phyloP scores from a whole-genome alignment of 2,329 filamentous ascomycete species.

The Thelonectria discophora region DNA sequence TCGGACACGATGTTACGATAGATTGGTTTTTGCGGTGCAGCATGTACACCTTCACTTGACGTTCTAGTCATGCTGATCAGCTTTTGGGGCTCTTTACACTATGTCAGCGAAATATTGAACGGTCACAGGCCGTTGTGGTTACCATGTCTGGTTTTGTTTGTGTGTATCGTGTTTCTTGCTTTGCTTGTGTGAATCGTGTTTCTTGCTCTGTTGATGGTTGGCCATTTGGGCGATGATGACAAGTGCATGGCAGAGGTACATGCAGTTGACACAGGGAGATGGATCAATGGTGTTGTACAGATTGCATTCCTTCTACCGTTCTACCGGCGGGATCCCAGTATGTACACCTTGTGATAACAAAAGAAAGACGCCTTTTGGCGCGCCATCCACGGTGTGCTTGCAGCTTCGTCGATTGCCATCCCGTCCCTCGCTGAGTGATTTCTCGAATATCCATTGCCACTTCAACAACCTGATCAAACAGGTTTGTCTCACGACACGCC shows the following conservation, averaged over 20 bases:
- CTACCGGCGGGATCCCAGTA: slow-evolving; percentile 34
- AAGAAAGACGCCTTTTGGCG: slow-evolving; percentile 31
- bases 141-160: too few species aligned
- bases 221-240: too few species aligned
- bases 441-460: slow-evolving; percentile 18
- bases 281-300: slow-evolving; percentile 31
- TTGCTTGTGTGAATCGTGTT: neutral
- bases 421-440: slow-evolving; percentile 20
- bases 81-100: neutral
- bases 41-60: neutral
- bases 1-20: neutral
- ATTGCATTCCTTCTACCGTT: slow-evolving; percentile 36
- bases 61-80: neutral
- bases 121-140: too few species aligned
- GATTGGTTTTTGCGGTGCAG: neutral
- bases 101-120: neutral
- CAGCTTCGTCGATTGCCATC: slow-evolving; percentile 23
- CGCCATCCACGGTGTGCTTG: slow-evolving; percentile 17
- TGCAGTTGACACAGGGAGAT: neutral
- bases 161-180: neutral
- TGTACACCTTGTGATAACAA: slow-evolving; percentile 34
- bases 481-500: slow-evolving; percentile 1
- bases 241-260: too few species aligned
- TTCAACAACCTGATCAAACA: slow-evolving; percentile 11
- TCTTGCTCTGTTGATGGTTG: neutral